Conservation (phyloP, 768 basidiomycete genomes). For the Rhizopogon vesiculosus region DNA sequence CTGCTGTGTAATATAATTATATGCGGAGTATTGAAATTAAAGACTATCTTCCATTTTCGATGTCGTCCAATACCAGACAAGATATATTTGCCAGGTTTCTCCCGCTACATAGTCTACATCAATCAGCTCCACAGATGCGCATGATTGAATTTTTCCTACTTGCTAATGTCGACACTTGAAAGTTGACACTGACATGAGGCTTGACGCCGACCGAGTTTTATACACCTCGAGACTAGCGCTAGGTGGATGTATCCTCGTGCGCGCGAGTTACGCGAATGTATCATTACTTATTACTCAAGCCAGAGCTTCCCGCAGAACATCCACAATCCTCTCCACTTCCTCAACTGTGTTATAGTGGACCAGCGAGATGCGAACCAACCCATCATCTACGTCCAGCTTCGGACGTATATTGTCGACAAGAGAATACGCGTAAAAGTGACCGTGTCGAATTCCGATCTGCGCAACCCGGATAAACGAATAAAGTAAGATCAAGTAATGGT, state of each 20-base stretch:
- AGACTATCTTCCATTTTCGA: too few species aligned
- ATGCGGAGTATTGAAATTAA: too few species aligned
- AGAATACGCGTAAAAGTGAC: constrained; percentile 75
- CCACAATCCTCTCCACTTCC: constrained; percentile 60
- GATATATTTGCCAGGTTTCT: too few species aligned
- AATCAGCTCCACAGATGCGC: too few species aligned
- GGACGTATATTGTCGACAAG: constrained; percentile 50
- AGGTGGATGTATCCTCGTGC: background rate
- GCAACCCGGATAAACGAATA: background rate
- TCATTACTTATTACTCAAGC: constrained; percentile 1
- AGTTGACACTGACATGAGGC: too few species aligned
- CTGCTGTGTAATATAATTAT: too few species aligned
- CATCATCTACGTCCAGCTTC: constrained; percentile 56
- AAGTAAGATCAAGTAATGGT: background rate
- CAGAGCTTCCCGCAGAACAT: constrained; percentile 48
- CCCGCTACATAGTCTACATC: too few species aligned
- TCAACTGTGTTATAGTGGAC: constrained; percentile 78
- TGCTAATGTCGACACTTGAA: too few species aligned
- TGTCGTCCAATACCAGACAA: too few species aligned
- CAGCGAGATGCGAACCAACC: constrained; percentile 68
- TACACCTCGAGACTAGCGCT: background rate
- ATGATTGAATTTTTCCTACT: too few species aligned
- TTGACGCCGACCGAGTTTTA: background rate
- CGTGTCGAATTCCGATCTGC: constrained; percentile 74
- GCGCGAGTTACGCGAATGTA: background rate